Evolutionary conservation across 768 basidiomycete genomes (phyloP), one percentile per base, ranked within the genome.

Genomic region (Strobilomyces dryophilus): DNA sequence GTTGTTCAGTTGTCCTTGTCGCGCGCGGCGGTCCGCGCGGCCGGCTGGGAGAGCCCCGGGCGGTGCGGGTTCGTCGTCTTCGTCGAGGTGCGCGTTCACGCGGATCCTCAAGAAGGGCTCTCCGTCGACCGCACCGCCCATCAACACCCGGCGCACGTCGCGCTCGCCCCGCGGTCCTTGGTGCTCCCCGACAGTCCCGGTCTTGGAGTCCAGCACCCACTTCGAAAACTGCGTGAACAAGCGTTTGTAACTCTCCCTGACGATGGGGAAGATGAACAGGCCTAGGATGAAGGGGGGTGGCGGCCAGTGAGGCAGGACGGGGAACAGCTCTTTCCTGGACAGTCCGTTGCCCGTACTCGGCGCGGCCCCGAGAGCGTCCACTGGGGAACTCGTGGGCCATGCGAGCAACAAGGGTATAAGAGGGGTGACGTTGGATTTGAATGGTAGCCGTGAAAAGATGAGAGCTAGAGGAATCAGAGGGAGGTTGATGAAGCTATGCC

Each of bases 401-500:
- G 63, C 61, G 26, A 65, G 63, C 8, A 64, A 51, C n/a, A 63
- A 26, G 8, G 66, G 61, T 18, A 65, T 37, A 47, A 63, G 56
- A 0, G 61, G 66, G 0, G 69, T 57, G 14, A 69, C 50, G 17
- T 56, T 57, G 21, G 65, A 66, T 35, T 61, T 68, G 18, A 71
- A 39, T 50, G 76, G 74, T 40, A 83, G 75, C 37, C 85, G 83
- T 31, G 85, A 79, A 29, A 81, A 68, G 61, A 90, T 74, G 56
- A 92, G 82, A 26, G 79, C 76, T 41, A 89, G 65, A 0, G 89
- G 87, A 37, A 92, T 76, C 32, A 86, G 67, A 8, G 87, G 87
- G 15, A 92, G 81, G 65, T 90, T 85, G 63, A 89, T 66, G 70
- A 79, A 88, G 35, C 87, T 85, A 42, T 83, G 79, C 80, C 82